Evolutionary conservation across 2,329 filamentous ascomycete genomes (phyloP), one percentile per base, ranked within the genome.

Genomic region (Ploettnerulaceae sp.): DNA sequence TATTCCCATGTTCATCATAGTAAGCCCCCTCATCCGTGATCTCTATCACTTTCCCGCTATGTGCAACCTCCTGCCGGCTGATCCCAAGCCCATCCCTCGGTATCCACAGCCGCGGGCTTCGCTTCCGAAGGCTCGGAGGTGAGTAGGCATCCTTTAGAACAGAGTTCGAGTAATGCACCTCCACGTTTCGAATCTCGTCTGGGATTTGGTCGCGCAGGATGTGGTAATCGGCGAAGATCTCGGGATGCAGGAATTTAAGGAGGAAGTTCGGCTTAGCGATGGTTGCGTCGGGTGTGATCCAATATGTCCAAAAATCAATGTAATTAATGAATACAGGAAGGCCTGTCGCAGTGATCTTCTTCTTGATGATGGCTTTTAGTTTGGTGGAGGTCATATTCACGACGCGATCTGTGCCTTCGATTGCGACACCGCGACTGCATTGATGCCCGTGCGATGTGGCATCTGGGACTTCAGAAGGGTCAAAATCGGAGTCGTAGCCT

Each of bases 11-110:
- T n/a, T 52, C 76, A 56, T 79, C 70, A 31, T 82, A 64, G 56
- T 66, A 71, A 1, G 78, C 76, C 20, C 74, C 77, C 47, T 79
- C 75, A 52, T 83, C 79, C 1, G 73, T 79, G 57, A 80, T 79
- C 4, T 73, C 70, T 28, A 79, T 74, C 26, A 79, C 72, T 48
- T 70, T 67, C 25, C 44, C 22, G 34, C 44, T 74, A 56, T 82
- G 78, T 32, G 64, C 64, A 48, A 79, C 69, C 58, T 82, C 79
- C 60, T 81, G 76, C 46, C 60, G 64, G 53, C 71, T 75, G 25
- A 83, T 68, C 7, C 79, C 79, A 34, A 74, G 67, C 7, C 67
- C 64, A 57, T 83, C 79, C 42, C 70, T 70, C n/a, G 79, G 79
- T 42, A 74, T 76, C 79, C 71, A 83, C 50, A 74, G 74, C 76